A percentile compares a stretch with the other conserved stretches of the same genome.
Conservation (phyloP, 1,139 yeast species). For the Suhomyces yuchorum region DNA sequence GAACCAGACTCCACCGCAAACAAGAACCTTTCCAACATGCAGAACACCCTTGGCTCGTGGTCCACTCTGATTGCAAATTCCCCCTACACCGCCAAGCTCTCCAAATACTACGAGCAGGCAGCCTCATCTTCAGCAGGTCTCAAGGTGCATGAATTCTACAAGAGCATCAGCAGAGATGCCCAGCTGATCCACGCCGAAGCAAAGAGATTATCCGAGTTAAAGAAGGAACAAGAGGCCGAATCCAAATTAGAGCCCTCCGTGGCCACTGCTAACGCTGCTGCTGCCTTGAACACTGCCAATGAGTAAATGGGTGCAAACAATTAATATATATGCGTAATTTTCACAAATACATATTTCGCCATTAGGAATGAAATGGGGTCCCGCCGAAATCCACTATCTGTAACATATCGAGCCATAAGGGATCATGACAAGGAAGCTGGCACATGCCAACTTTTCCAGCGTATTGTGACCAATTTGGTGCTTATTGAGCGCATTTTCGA, state of each 20-base stretch:
- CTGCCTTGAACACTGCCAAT: slow-evolving; percentile 11
- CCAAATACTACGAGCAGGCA: slow-evolving; percentile 53
- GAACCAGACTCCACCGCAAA: slow-evolving; percentile 40
- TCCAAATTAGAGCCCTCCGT: slow-evolving; percentile 8
- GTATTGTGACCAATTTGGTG: slow-evolving; percentile 1
- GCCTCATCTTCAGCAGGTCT: slow-evolving; percentile 48
- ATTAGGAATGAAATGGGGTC: not conserved
- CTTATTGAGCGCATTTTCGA: slow-evolving; percentile 8
- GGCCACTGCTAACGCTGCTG: slow-evolving; percentile 12
- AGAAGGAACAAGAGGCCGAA: slow-evolving; percentile 32
- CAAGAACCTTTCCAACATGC: slow-evolving; percentile 18
- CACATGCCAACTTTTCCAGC: not conserved
- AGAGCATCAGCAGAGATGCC: slow-evolving; percentile 56
- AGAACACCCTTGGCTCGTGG: slow-evolving; percentile 16
- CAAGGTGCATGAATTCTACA: slow-evolving; percentile 54
- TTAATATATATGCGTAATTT: not conserved
- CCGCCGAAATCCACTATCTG: not conserved
- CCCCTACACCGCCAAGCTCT: slow-evolving; percentile 32
- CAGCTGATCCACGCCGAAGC: slow-evolving; percentile 74
- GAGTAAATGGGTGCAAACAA: slow-evolving; percentile 1
- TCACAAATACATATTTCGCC: not conserved
- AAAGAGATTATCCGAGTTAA: slow-evolving; percentile 62
- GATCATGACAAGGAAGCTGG: not conserved
- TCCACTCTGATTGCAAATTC: slow-evolving; percentile 17
- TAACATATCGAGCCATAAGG: not conserved